A percentile compares a stretch with the other conserved stretches of the same genome.
Conservation (phyloP, 441 rosid genomes). For the Corymbia calophylla region DNA sequence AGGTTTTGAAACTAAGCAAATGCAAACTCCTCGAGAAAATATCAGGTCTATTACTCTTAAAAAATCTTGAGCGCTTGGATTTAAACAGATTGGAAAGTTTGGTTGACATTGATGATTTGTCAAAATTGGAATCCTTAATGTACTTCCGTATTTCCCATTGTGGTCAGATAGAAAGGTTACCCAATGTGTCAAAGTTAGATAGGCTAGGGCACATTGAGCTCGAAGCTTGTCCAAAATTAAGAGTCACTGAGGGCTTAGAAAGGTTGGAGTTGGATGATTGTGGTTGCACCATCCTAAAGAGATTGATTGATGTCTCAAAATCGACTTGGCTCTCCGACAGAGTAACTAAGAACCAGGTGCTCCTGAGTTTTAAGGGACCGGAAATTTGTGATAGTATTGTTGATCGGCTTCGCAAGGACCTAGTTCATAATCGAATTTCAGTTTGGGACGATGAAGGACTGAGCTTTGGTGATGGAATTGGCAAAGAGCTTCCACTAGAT, state of each 20-base stretch:
- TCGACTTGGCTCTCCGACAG: too few species aligned
- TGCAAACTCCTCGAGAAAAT: neutral
- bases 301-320: too few species aligned
- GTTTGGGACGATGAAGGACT: neutral
- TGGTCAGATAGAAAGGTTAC: accelerated
- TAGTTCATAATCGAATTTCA: too few species aligned
- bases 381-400: too few species aligned
- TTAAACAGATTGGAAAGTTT: neutral
- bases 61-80: neutral
- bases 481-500: neutral
- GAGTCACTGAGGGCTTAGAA: too few species aligned
- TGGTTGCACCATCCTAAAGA: too few species aligned
- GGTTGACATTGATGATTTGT: neutral
- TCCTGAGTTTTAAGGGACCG: too few species aligned
- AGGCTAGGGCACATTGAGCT: neutral
- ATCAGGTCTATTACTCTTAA: accelerated
- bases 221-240: too few species aligned
- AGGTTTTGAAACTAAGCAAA: neutral
- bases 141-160: neutral
- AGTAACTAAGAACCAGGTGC: too few species aligned
- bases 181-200: neutral
- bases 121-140: neutral
- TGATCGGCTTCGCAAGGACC: too few species aligned
- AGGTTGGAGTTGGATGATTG: neutral
- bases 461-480: neutral